Percentiles rank a stretch among this genome's conserved stretches.
Conservation (phyloP, 768 basidiomycete species). For the Tylopilus balloui region DNA sequence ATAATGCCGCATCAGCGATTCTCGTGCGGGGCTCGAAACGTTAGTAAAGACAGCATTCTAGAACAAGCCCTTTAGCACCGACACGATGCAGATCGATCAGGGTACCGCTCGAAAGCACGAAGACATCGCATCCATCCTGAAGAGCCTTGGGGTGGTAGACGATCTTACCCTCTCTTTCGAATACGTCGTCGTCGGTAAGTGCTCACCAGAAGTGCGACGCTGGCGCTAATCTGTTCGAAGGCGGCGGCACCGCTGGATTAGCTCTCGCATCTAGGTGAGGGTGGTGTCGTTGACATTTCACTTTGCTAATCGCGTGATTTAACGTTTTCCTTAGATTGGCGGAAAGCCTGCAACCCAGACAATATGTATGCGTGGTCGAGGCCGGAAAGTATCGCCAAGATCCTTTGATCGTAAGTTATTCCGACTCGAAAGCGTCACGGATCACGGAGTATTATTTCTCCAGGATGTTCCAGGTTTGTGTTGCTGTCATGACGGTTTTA, state of each 20-base stretch:
- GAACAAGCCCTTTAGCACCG: not conserved
- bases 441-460: not conserved
- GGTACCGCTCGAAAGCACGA: not conserved
- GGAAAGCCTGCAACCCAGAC: constrained; percentile 6
- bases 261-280: constrained; percentile 14
- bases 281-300: not conserved
- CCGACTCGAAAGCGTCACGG: not conserved
- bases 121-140: constrained; percentile 1
- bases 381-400: constrained; percentile 11
- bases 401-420: constrained; percentile 10
- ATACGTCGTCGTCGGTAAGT: constrained; percentile 13
- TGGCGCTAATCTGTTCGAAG: not conserved
- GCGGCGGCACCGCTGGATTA: constrained; percentile 18
- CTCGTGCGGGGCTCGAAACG: not conserved
- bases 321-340: constrained; percentile 8
- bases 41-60: not conserved
- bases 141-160: not conserved
- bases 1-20: not conserved
- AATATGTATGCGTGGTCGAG: constrained; percentile 20
- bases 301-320: not conserved
- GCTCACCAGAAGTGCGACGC: not conserved
- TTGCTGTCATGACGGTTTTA: not conserved
- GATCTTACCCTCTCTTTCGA: not conserved
- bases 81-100: not conserved
- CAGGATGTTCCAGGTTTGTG: constrained; percentile 20